Conservation (phyloP, 805 yeast genomes). For the Cyberlindnera nakhonratchasimensis region DNA sequence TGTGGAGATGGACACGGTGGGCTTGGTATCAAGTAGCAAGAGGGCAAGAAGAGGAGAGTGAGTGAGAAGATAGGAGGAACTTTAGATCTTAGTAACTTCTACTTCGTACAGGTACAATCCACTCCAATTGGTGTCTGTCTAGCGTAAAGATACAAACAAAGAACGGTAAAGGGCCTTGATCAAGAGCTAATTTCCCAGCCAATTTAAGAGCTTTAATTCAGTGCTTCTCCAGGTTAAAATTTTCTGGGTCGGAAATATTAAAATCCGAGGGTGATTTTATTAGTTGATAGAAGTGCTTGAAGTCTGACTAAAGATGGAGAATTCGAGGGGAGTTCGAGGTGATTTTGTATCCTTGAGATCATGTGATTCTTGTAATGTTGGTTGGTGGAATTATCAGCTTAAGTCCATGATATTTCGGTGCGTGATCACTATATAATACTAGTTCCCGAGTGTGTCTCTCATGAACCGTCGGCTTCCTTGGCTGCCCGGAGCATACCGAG, state of each 20-base stretch:
- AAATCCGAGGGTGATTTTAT: background rate
- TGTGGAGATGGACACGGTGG: slow-evolving; percentile 5
- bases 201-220: background rate
- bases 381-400: too few relatives aligned
- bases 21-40: background rate
- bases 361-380: too few relatives aligned
- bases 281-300: background rate
- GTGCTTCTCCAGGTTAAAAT: slow-evolving; percentile 2
- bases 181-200: background rate
- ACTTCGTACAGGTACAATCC: too few relatives aligned
- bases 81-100: too few relatives aligned
- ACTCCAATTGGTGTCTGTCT: too few relatives aligned
- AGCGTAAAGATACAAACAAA: too few relatives aligned
- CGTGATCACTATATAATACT: too few relatives aligned
- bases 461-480: background rate
- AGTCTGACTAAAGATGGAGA: background rate
- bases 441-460: background rate
- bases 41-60: background rate
- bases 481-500: background rate
- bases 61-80: too few relatives aligned
- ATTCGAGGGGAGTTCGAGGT: background rate
- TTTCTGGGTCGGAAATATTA: slow-evolving; percentile 7
- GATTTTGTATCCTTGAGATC: too few relatives aligned
- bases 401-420: too few relatives aligned
- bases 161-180: background rate